Percentiles rank a stretch among this genome's conserved stretches.
These are phyloP conservation scores for Alternaria ventricosa DNA, from an alignment of 2,329 filamentous ascomycete species.

Conservation along the genomic window DNA sequence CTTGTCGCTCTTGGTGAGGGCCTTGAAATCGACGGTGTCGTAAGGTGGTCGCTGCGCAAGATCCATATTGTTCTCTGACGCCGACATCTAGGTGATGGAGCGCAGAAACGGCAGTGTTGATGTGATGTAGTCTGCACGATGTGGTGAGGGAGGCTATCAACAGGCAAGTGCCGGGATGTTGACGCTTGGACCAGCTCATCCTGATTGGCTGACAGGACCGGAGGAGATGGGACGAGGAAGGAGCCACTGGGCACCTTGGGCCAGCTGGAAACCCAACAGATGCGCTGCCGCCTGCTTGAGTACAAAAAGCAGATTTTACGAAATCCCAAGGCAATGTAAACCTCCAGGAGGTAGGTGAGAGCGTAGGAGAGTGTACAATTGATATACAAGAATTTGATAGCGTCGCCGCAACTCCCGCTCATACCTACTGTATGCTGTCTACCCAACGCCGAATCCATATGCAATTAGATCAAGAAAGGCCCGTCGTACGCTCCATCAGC, in stretches of 20 bases:
- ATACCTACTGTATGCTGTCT: conserved; percentile 12
- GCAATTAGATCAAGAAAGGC: conserved; percentile 50
- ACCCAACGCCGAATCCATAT: conserved; percentile 16
- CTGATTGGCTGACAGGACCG: conserved; percentile 27
- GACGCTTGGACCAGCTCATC: conserved; percentile 22
- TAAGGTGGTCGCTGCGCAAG: conserved; percentile 52
- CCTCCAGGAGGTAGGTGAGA: not conserved
- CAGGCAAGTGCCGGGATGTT: not conserved
- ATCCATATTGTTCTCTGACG: conserved; percentile 19
- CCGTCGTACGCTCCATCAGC: conserved; percentile 54
- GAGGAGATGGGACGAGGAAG: conserved; percentile 1
- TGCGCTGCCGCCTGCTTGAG: not conserved
- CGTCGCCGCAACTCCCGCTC: conserved; percentile 19
- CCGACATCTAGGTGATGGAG: not conserved
- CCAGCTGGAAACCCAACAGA: not conserved
- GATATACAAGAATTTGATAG: conserved; percentile 19
- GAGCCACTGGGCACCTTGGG: not conserved
- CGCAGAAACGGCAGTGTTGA: not conserved
- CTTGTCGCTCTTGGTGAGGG: conserved; percentile 64
- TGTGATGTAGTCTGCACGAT: not conserved
- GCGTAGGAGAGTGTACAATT: conserved; percentile 19
- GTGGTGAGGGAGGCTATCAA: not conserved
- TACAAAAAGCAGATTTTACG: not conserved
- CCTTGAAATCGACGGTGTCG: conserved; percentile 66
- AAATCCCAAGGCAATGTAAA: not conserved